Conservation (phyloP, 495 filamentous ascomycete species). For the Penicillium coprophilum region DNA sequence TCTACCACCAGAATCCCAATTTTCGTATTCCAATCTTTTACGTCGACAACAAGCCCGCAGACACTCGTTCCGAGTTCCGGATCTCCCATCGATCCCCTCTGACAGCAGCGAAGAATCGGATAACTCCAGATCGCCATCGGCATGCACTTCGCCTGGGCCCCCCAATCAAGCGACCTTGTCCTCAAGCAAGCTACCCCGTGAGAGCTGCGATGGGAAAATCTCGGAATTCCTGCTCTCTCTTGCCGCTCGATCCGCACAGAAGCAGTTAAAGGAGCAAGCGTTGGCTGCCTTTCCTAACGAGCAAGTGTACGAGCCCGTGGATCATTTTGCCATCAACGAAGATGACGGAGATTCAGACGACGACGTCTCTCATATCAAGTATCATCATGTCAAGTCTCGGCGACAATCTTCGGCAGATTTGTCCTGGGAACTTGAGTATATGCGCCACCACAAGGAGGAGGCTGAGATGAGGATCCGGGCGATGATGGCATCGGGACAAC, state of each 20-base stretch:
- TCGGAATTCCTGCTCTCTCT: constrained; percentile 73
- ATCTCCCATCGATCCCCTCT: constrained; percentile 54
- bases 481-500: constrained; percentile 25
- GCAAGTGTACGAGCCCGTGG: constrained; percentile 58
- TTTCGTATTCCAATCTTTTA: constrained; percentile 47
- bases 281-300: constrained; percentile 69
- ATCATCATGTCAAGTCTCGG: constrained; percentile 32
- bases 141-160: constrained; percentile 46
- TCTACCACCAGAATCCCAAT: constrained; percentile 40
- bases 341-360: constrained; percentile 48
- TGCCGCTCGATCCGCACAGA: constrained; percentile 72
- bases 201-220: constrained; percentile 68
- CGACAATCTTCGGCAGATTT: constrained; percentile 50
- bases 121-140: constrained; percentile 46
- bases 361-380: constrained; percentile 38
- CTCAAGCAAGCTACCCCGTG: constrained; percentile 44
- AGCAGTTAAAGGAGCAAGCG: constrained; percentile 67
- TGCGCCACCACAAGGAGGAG: constrained; percentile 51
- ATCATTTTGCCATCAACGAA: constrained; percentile 59
- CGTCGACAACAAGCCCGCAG: constrained; percentile 41
- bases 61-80: constrained; percentile 57
- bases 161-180: neutral
- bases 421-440: constrained; percentile 51
- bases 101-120: constrained; percentile 57
- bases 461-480: constrained; percentile 39